These are phyloP conservation scores for Daldinia grandis DNA, from an alignment of 495 filamentous ascomycete species.

Conservation along the genomic window DNA sequence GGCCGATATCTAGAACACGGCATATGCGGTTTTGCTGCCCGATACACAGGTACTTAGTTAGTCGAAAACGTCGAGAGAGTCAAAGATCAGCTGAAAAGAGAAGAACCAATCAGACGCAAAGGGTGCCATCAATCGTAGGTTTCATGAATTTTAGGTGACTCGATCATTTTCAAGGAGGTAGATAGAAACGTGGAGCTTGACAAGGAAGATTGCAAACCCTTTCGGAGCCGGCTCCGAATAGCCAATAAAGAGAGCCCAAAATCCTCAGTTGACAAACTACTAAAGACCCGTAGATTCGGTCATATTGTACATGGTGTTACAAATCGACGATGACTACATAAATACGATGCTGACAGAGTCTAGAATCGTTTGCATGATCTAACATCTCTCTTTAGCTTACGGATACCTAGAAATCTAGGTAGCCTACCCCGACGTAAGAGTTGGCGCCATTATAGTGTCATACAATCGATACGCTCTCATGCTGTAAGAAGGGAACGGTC, in stretches of 20 bases:
- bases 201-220: not conserved
- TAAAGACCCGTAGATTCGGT: slow-evolving; percentile 10
- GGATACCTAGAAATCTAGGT: no score
- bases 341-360: not conserved
- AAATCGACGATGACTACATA: slow-evolving; percentile 8
- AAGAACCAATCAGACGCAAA: slow-evolving; percentile 17
- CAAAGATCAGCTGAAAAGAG: slow-evolving; percentile 5
- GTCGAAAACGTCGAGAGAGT: not conserved
- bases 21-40: slow-evolving; percentile 9
- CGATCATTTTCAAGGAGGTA: slow-evolving; percentile 2
- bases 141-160: not conserved
- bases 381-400: no score
- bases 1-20: not conserved
- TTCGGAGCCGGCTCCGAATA: slow-evolving; percentile 36
- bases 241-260: slow-evolving; percentile 23
- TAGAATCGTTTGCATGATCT: not conserved
- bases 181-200: slow-evolving; percentile 22
- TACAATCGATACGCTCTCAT: no score
- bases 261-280: not conserved
- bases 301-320: not conserved
- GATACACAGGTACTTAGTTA: not conserved
- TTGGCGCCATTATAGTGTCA: no score
- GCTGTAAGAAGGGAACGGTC: not conserved
- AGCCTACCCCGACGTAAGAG: no score
- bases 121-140: not conserved